These are phyloP conservation scores for Aeschynomene evenia DNA, from an alignment of 306 rosid genomes.

Conservation along the genomic window DNA sequence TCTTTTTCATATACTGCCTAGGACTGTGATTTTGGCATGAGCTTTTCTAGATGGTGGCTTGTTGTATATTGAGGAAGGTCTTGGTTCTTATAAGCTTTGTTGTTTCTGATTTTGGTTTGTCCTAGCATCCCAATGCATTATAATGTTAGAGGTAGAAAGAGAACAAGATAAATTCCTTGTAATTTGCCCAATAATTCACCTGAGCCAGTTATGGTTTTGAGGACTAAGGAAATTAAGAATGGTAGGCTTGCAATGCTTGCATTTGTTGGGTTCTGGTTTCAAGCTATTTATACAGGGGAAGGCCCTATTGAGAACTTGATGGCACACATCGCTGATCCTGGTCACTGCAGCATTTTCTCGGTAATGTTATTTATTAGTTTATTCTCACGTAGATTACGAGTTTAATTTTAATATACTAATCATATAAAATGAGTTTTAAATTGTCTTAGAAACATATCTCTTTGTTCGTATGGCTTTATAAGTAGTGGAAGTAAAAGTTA, in stretches of 20 bases:
- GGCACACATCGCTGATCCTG: slow-evolving; percentile 90
- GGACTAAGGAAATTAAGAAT: slow-evolving; percentile 93
- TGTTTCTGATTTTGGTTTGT: background rate
- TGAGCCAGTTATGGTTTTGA: slow-evolving; percentile 89
- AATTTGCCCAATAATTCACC: no score
- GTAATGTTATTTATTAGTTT: slow-evolving; percentile 29
- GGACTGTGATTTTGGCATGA: no score
- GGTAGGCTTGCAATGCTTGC: slow-evolving; percentile 94
- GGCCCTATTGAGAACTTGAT: slow-evolving; percentile 70
- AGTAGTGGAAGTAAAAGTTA: no score
- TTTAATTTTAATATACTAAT: no score
- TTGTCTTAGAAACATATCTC: no score
- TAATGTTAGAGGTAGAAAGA: background rate
- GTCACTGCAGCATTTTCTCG: slow-evolving; percentile 91
- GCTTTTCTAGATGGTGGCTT: background rate
- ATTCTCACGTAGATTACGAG: background rate
- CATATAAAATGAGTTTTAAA: no score
- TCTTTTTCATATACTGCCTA: no score
- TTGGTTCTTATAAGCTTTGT: background rate
- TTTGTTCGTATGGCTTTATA: no score
- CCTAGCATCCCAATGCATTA: background rate
- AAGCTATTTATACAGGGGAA: slow-evolving; percentile 77
- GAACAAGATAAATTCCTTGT: background rate
- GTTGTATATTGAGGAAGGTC: background rate
- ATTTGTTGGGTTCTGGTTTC: slow-evolving; percentile 82